Conservation (phyloP, 2,329 filamentous ascomycete species). For the Botrytis medusae region DNA sequence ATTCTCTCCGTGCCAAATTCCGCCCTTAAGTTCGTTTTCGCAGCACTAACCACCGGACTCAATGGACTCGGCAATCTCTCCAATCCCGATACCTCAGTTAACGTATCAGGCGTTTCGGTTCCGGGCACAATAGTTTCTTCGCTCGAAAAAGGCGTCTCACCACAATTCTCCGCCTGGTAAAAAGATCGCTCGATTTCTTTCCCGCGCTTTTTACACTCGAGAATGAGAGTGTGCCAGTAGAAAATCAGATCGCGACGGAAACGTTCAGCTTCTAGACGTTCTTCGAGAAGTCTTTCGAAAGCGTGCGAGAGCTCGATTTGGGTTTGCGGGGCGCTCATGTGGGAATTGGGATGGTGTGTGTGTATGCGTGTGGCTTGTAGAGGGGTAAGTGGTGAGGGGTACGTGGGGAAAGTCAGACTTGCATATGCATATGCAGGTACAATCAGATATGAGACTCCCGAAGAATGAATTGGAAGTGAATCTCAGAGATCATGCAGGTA, state of each 20-base stretch:
- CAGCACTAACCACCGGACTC: background rate
- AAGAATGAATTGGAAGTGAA: conserved; percentile 11
- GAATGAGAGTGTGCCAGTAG: conserved; percentile 16
- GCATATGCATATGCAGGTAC: conserved; percentile 19
- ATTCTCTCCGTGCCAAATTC: background rate
- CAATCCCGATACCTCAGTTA: background rate
- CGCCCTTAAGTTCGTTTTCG: background rate
- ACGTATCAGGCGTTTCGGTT: background rate
- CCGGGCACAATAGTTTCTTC: conserved; percentile 13
- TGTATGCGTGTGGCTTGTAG: background rate
- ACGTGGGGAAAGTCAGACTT: conserved; percentile 14
- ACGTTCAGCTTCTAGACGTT: conserved; percentile 10
- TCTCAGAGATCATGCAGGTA: background rate
- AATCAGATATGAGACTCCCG: background rate
- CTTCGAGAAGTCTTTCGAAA: conserved; percentile 20
- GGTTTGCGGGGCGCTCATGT: background rate
- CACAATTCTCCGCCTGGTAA: conserved; percentile 6
- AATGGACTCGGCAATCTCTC: background rate
- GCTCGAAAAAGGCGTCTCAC: conserved; percentile 14
- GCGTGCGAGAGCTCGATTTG: conserved; percentile 19
- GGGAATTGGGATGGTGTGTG: background rate
- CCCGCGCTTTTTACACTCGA: background rate
- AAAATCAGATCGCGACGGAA: conserved; percentile 7
- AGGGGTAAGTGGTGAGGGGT: background rate
- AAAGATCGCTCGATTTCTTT: background rate